Percentiles rank a stretch among this genome's conserved stretches.
Conservation (phyloP, 192 early-diverging fungal species). For the Rhizophagus sp. region DNA sequence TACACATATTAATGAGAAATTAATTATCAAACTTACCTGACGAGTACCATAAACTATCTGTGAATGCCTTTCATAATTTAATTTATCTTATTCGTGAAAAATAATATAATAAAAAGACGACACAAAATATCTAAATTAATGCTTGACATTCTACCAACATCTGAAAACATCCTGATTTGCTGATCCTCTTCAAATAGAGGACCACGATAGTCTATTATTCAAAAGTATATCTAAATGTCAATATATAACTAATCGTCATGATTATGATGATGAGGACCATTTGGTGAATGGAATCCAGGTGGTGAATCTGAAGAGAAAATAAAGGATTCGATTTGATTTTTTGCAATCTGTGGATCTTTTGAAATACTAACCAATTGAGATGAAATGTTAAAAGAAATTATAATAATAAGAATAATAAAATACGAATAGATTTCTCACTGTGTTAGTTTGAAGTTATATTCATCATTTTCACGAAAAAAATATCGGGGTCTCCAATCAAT, state of each 20-base stretch:
- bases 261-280: slow-evolving; percentile 11
- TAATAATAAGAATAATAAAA: neutral
- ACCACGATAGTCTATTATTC: neutral
- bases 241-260: neutral
- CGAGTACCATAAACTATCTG: neutral
- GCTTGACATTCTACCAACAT: neutral
- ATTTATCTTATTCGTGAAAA: neutral
- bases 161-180: neutral
- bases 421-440: slow-evolving; percentile 30
- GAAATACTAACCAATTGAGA: slow-evolving; percentile 33
- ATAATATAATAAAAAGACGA: neutral
- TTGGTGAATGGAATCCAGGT: slow-evolving; percentile 18
- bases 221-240: neutral
- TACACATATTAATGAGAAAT: neutral
- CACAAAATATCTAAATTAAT: neutral
- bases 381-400: neutral
- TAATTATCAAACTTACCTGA: neutral
- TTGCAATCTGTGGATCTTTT: slow-evolving; percentile 35
- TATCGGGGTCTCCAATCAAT: slow-evolving; percentile 64
- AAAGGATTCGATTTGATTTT: slow-evolving; percentile 39
- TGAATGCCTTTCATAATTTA: neutral
- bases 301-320: slow-evolving; percentile 29
- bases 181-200: neutral
- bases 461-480: slow-evolving; percentile 47
- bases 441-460: slow-evolving; percentile 49